A percentile compares a stretch with the other conserved stretches of the same genome.
Conservation (phyloP, 1,284 basidiomycete genomes). For the Cutaneotrichosporon arboriforme region DNA sequence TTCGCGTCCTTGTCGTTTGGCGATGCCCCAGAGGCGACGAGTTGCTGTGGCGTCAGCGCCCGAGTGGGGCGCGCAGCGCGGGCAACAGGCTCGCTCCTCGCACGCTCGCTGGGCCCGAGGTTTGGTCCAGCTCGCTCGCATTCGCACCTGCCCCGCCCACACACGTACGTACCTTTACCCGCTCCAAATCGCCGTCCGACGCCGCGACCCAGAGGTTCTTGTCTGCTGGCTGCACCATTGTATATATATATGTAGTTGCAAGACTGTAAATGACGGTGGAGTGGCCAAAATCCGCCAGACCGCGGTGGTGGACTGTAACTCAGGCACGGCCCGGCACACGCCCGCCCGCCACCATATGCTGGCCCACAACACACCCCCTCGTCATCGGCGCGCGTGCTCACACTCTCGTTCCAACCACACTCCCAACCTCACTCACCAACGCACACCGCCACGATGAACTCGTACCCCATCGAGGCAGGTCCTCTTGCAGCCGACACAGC, state of each 20-base stretch:
- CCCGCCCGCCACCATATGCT: too few species aligned
- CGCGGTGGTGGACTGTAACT: too few species aligned
- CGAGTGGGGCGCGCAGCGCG: neutral
- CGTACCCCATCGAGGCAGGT: conserved; percentile 71
- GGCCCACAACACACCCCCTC: neutral
- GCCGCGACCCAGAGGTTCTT: conserved; percentile 91
- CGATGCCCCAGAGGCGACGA: conserved; percentile 60
- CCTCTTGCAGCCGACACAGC: neutral
- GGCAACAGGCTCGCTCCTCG: neutral
- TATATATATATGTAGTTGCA: neutral
- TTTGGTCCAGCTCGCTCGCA: too few species aligned
- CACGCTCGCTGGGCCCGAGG: too few species aligned
- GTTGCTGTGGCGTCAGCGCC: conserved; percentile 1
- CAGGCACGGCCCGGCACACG: conserved; percentile 7
- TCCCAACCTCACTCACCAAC: neutral
- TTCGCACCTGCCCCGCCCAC: neutral
- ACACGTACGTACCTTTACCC: conserved; percentile 42
- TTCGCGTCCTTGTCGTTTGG: conserved; percentile 70
- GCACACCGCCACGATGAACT: conserved; percentile 61
- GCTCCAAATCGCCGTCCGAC: conserved; percentile 68
- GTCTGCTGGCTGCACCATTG: conserved; percentile 4
- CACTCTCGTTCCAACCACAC: neutral
- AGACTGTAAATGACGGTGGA: neutral
- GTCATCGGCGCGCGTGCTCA: neutral
- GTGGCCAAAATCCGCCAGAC: conserved; percentile 2